phyloP scores from a whole-genome alignment of 1,139 yeast species.

The Kodamaea suecica region DNA sequence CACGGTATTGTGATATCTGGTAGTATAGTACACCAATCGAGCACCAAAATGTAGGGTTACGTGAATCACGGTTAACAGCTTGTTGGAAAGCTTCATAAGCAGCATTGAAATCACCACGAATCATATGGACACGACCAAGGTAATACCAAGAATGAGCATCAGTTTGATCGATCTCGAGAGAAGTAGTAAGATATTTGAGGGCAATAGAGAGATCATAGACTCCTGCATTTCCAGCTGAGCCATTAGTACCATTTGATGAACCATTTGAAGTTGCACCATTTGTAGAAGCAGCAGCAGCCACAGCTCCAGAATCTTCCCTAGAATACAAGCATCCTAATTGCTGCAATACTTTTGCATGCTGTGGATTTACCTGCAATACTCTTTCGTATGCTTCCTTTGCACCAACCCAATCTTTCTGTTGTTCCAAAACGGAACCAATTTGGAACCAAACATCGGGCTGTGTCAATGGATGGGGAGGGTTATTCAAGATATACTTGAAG shows the following conservation, averaged over 20 bases:
- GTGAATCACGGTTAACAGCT: slow-evolving; percentile 93
- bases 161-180: slow-evolving; percentile 81
- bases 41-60: slow-evolving; percentile 99
- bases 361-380: slow-evolving; percentile 84
- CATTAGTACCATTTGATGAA: slow-evolving; percentile 10
- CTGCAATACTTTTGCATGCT: slow-evolving; percentile 92
- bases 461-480: slow-evolving; percentile 93
- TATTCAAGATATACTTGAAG: slow-evolving; percentile 82
- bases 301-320: slow-evolving; percentile 49
- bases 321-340: slow-evolving; percentile 95
- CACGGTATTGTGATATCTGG: slow-evolving; percentile 92
- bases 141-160: slow-evolving; percentile 98
- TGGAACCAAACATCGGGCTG: slow-evolving; percentile 99
- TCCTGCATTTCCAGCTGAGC: slow-evolving; percentile 18
- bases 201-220: slow-evolving; percentile 81
- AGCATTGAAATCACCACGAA: slow-evolving; percentile 88
- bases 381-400: slow-evolving; percentile 96
- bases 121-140: slow-evolving; percentile 95
- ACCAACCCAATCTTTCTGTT: slow-evolving; percentile 84
- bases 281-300: slow-evolving; percentile 23
- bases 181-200: slow-evolving; percentile 73
- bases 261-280: slow-evolving; percentile 28
- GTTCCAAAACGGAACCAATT: slow-evolving; percentile 92
- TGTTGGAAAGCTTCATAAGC: slow-evolving; percentile 99
- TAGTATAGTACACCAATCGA: slow-evolving; percentile 95